Evolutionary conservation across 164 flowering plant species (phyloP), one percentile per base, ranked within the genome.

Genomic region (Vitis cinerea): DNA sequence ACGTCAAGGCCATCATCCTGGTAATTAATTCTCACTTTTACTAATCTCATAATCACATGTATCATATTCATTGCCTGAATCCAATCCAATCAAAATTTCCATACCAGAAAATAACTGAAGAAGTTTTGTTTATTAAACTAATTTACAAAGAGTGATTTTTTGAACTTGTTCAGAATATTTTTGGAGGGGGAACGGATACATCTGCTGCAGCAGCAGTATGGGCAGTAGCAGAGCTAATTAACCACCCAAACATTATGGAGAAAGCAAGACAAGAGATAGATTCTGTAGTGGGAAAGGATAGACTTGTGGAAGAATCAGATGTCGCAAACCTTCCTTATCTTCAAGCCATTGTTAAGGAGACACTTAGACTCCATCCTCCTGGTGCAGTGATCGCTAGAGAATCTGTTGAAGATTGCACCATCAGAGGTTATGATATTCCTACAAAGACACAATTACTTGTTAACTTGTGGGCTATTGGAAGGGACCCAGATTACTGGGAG

Each of bases 401-500:
- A 60, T 79, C 83, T 1, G 71, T 55, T 8, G 71, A 79, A 63
- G 71, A 76, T 15, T 83, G 85, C 70, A 78, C 15, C 2, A 66
- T 90, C 9, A 59, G 17, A 12, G 88, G 82, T 12, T 84, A 80
- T 52, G 59, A 82, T 30, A 77, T 91, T n/a, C 84, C 85, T 0
- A 83, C 88, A 47, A 71, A 71, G 9, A 82, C 87, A n/a, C 54
- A 51, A 13, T 49, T 85, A 6, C 67, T 83, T 4, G 67, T 90
- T 55, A 90, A 90, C 50, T 49, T 74, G 1, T 88, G 87, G 84
- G 85, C 94, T 1, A 83, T 90, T 8, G 80, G 81, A 2, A 79
- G 89, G 31, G 88, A 92, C 71, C 90, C 92, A 0, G 70, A 73
- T 3, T 48, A 71, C 47, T 89, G 94, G 93, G 81, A 84, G 1